These are phyloP conservation scores for Talaromyces nanjingensis DNA, from an alignment of 495 filamentous ascomycete genomes.

Conservation along the genomic window DNA sequence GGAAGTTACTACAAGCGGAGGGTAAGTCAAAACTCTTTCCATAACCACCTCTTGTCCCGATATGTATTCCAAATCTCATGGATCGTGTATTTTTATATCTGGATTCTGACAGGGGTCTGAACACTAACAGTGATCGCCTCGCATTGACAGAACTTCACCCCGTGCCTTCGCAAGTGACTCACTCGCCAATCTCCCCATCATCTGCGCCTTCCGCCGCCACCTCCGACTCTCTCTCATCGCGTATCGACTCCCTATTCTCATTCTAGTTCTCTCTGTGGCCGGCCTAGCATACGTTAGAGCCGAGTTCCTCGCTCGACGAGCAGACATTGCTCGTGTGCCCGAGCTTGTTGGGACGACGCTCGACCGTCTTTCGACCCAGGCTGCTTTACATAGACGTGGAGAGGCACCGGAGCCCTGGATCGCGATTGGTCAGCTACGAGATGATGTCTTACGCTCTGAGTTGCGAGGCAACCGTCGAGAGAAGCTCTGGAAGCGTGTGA, in stretches of 20 bases:
- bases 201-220: slow-evolving; percentile 82
- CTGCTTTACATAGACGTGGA: slow-evolving; percentile 63
- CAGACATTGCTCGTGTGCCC: slow-evolving; percentile 65
- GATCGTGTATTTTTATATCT: slow-evolving; percentile 18
- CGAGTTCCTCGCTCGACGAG: slow-evolving; percentile 47
- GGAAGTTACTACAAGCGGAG: slow-evolving; percentile 66
- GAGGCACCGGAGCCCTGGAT: slow-evolving; percentile 66
- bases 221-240: slow-evolving; percentile 85
- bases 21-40: slow-evolving; percentile 56
- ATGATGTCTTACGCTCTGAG: slow-evolving; percentile 82
- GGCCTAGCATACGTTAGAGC: slow-evolving; percentile 50
- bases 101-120: slow-evolving; percentile 41
- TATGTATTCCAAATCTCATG: neutral
- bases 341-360: slow-evolving; percentile 73
- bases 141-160: slow-evolving; percentile 58
- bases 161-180: slow-evolving; percentile 62
- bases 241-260: slow-evolving; percentile 89
- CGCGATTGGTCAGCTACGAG: slow-evolving; percentile 78
- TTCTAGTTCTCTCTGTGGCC: slow-evolving; percentile 49
- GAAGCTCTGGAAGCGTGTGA: slow-evolving; percentile 74
- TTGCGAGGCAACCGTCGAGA: slow-evolving; percentile 67
- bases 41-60: slow-evolving; percentile 11
- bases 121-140: slow-evolving; percentile 74
- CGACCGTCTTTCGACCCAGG: slow-evolving; percentile 74
- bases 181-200: slow-evolving; percentile 80